These are phyloP conservation scores for Porphyra umbilicalis DNA, from an alignment of 31 red algal species.

Conservation along the genomic window DNA sequence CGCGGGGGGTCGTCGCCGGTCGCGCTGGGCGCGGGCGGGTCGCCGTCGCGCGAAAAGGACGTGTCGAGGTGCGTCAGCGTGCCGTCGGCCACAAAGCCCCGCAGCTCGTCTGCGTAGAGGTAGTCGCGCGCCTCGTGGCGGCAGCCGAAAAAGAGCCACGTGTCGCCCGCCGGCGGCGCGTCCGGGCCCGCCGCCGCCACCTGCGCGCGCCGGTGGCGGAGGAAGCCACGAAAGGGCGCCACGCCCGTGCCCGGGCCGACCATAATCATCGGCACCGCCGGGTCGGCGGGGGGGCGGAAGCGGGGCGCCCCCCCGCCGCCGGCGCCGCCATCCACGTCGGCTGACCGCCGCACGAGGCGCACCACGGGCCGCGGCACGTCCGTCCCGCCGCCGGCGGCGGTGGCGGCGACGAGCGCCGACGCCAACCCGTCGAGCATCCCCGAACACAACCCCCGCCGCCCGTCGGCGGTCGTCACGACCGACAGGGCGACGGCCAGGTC, in stretches of 20 bases:
- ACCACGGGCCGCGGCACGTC: neutral
- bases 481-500: slow-evolving; percentile 14
- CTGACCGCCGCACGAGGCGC: neutral
- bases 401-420: neutral
- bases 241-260: slow-evolving; percentile 85
- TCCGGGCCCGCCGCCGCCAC: neutral
- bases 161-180: slow-evolving; percentile 11
- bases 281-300: slow-evolving; percentile 56
- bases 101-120: slow-evolving; percentile 57
- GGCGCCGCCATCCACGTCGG: neutral
- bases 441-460: neutral
- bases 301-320: slow-evolving; percentile 1
- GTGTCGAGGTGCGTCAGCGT: slow-evolving; percentile 32
- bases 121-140: slow-evolving; percentile 47
- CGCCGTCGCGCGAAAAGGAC: slow-evolving; percentile 43
- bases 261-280: slow-evolving; percentile 75
- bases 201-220: slow-evolving; percentile 27
- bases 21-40: slow-evolving; percentile 7
- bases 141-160: slow-evolving; percentile 78
- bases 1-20: slow-evolving; percentile 10
- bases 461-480: neutral
- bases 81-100: slow-evolving; percentile 19
- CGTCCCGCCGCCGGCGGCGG: neutral
- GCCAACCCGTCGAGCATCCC: slow-evolving; percentile 5
- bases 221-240: slow-evolving; percentile 80